Evolutionary conservation across 2,329 filamentous ascomycete species (phyloP).

Genomic region (Fusarium stilboides): DNA sequence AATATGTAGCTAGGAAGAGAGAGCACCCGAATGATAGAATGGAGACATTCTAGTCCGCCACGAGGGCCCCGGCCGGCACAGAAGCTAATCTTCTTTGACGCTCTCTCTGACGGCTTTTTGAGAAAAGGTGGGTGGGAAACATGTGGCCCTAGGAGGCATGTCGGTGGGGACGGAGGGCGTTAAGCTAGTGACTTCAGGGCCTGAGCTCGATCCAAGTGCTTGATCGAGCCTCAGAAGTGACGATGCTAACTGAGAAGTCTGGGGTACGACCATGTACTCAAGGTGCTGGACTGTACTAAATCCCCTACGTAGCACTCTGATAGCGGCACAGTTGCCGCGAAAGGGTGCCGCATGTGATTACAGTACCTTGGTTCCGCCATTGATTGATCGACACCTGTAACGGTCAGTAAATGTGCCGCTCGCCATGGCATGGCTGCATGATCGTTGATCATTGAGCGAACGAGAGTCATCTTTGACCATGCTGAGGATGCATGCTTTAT

Average conservation of each 20-base stretch:
- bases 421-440: background rate
- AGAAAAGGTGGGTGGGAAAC: slow-evolving; percentile 10
- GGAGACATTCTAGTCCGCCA: slow-evolving; percentile 29
- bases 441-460: background rate
- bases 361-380: background rate
- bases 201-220: slow-evolving; percentile 25
- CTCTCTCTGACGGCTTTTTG: slow-evolving; percentile 5
- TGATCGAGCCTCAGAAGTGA: slow-evolving; percentile 40
- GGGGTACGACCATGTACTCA: slow-evolving; percentile 16
- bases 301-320: background rate
- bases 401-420: background rate
- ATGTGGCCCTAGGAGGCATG: slow-evolving; percentile 17
- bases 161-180: slow-evolving; percentile 33
- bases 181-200: slow-evolving; percentile 27
- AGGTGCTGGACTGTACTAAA: slow-evolving; percentile 3
- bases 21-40: background rate
- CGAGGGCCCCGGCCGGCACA: slow-evolving; percentile 3
- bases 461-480: background rate
- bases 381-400: slow-evolving; percentile 1
- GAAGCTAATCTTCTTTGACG: background rate
- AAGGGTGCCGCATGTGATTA: background rate
- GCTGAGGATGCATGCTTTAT: background rate
- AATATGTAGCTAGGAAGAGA: background rate
- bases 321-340: background rate
- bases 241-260: slow-evolving; percentile 26